Base-by-base conservation (phyloP, 106 monocot genomes). In the Triglochin maritima region DNA sequence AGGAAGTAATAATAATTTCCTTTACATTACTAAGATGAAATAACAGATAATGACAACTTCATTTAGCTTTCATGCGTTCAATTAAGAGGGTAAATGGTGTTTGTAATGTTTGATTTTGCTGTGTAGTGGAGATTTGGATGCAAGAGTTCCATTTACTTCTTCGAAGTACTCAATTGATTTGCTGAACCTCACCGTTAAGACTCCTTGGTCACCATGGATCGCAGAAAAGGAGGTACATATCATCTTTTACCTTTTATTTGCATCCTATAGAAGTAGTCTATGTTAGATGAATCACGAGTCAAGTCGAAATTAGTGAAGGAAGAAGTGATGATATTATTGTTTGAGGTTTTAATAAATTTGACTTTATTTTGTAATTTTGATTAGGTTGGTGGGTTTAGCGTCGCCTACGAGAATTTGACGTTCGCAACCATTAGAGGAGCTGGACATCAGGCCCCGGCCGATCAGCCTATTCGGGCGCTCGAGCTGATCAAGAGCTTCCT, bases 51-150 rank as follows among this genome's bases (percentile, higher is more conserved):
- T 11, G 11, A 53, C 45, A 11, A 12, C n/a, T 44, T n/a, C 45
- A 3, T 56, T 46, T 44, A 42, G 7, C 15, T 50, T 68, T 11
- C 13, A 58, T 58, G 5, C 5, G 5, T 13, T 11, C 10, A 11
- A 11, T 58, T 58, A 14, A 58, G 58, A 58, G 58, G 5, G 5
- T 58, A 58, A 11, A 13, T 58, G 46, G 46, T 45, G 13, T 49
- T 5, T 10, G 43, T 62, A 43, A 56, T 13, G 13, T 43, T 44
- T 68, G 44, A 42, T 2, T 57, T 44, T 44, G 10, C 49, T 69
- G 5, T 51, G 56, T 75, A 56, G 50, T 60, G 74, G 65, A 46
- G 64, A 85, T 71, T 73, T 72, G 15, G 85, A 81, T 62, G 85
- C 81, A 4, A 60, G 58, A 14, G 74, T 74, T 49, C 74, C 74